Evolutionary conservation across 2,329 filamentous ascomycete species (phyloP), one percentile per base, ranked within the genome.

Genomic region (Torrubiella hemipterigena): DNA sequence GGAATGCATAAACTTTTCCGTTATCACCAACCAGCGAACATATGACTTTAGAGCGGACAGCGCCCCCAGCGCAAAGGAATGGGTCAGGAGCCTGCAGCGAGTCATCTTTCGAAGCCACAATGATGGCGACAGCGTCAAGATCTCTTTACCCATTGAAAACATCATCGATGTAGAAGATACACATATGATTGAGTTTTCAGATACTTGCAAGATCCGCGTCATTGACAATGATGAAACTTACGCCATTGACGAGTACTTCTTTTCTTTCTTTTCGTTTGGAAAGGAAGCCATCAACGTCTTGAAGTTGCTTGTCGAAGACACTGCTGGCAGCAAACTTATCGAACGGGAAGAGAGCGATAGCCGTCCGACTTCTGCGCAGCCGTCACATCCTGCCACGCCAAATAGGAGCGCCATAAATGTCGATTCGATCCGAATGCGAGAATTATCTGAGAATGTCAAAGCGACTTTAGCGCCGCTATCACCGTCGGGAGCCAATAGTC

Each of bases 241-340:
- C 56, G 87, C 87, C 3, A 83, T 96, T 40, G 91, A 98, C 46
- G 91, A 87, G 76, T 95, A 96, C 52, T 96, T 93, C 52, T 96
- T 98, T 54, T 91, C 87, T 0, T 96, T 96, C 56, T 94, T 95
- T 52, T 81, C 74, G 42, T 78, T 78, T 39, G 86, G 86, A 6
- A 77, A 81, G 45, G 83, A 94, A 45, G 89, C 85, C 11, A 73
- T 93, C 39, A 74, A 78, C 30, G 70, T 91, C 3, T 63, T 98
- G 31, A 81, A 74, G 39, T 72, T 74, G 25, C 61, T 93, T 32
- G 69, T 86, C 8, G 77, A 81, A 29, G 74, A 78, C 40, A 69
- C 73, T 16, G 61, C 71, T 3, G 46, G 33, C 54, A 63, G 30
- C 54, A 64, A n/a, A n/a, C n/a, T n/a, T n/a, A n/a, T n/a, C n/a